Conservation (phyloP, 1,139 yeast genomes). For the Geotrichum reessii region DNA sequence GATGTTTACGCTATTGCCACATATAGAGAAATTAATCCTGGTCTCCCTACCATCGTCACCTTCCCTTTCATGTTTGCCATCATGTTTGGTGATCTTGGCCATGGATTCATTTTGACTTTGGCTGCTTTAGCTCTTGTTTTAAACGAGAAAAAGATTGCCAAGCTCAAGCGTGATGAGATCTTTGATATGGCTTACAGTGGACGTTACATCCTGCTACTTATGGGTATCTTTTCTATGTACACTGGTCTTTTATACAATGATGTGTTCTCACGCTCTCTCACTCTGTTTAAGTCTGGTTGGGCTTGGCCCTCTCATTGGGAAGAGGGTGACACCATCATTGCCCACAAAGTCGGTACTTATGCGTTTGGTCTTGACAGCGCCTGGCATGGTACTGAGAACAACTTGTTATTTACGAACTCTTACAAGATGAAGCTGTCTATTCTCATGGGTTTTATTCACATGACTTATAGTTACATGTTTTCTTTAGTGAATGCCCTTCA, state of each 20-base stretch:
- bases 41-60: constrained; percentile 87
- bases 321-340: constrained; percentile 57
- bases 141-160: constrained; percentile 62
- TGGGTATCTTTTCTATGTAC: constrained; percentile 92
- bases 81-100: constrained; percentile 99
- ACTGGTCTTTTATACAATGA: constrained; percentile 94
- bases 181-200: constrained; percentile 96
- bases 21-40: constrained; percentile 94
- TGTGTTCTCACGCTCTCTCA: constrained; percentile 83
- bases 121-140: constrained; percentile 67
- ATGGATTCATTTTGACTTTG: constrained; percentile 73
- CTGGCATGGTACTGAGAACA: constrained; percentile 97
- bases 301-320: constrained; percentile 75
- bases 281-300: constrained; percentile 86
- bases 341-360: constrained; percentile 63
- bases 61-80: constrained; percentile 98
- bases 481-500: constrained; percentile 76
- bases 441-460: constrained; percentile 88
- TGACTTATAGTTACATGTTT: constrained; percentile 83
- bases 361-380: constrained; percentile 85
- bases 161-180: constrained; percentile 77
- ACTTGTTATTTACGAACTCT: constrained; percentile 82
- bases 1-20: constrained; percentile 95
- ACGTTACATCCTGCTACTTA: constrained; percentile 75
- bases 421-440: constrained; percentile 95